Conservation (phyloP, 352 stramenopile genomes). For the Phytophthora meadii region DNA sequence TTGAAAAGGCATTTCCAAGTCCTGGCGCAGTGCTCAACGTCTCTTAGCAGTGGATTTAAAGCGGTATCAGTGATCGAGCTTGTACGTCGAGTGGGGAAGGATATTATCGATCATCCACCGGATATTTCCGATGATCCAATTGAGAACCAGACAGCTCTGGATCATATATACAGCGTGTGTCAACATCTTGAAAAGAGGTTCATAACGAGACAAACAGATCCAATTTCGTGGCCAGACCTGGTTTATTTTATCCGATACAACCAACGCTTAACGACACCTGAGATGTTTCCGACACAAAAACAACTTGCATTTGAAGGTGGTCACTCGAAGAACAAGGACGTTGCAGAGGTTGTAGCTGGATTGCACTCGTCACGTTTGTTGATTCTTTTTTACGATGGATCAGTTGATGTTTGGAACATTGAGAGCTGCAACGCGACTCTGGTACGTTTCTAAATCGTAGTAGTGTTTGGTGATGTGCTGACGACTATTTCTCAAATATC, state of each 20-base stretch:
- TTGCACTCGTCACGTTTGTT: constrained; percentile 8
- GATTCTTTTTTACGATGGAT: constrained; percentile 32
- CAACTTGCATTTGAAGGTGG: too few species aligned
- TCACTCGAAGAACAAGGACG: background rate
- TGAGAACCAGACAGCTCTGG: background rate
- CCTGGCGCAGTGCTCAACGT: background rate
- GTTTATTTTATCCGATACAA: constrained; percentile 29
- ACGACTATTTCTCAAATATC: too few species aligned
- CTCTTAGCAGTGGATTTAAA: constrained; percentile 13
- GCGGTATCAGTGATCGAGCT: constrained; percentile 4
- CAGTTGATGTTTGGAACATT: constrained; percentile 18
- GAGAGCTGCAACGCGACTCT: background rate
- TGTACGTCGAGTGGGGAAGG: constrained; percentile 14
- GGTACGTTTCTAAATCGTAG: constrained; percentile 6
- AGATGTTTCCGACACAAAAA: too few species aligned
- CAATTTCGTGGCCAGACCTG: constrained; percentile 27
- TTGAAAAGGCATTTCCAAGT: constrained; percentile 21
- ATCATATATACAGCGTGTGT: constrained; percentile 1
- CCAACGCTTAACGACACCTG: background rate
- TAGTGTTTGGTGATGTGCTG: too few species aligned
- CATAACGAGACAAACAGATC: background rate
- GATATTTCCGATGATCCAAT: constrained; percentile 18
- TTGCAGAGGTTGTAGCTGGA: constrained; percentile 25
- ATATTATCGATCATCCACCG: constrained; percentile 17
- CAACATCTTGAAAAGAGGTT: constrained; percentile 12